Evolutionary conservation across 768 basidiomycete genomes (phyloP).

Genomic region (Suillus subluteus): DNA sequence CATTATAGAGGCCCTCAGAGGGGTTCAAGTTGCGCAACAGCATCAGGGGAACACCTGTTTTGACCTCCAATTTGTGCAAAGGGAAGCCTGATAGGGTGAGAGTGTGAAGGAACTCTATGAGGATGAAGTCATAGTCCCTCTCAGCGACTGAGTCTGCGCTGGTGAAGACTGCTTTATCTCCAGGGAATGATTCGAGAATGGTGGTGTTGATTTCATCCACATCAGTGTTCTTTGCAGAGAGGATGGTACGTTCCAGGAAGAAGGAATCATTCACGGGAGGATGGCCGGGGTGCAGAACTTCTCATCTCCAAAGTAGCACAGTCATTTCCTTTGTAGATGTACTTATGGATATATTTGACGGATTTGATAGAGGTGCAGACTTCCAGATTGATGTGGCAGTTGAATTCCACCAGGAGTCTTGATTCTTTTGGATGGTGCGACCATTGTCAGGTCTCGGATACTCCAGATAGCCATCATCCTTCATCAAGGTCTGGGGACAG

Average conservation of each 20-base stretch:
- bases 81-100: slow-evolving; percentile 46
- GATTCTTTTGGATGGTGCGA: slow-evolving; percentile 22
- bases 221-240: slow-evolving; percentile 31
- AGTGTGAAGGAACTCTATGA: slow-evolving; percentile 43
- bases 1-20: slow-evolving; percentile 43
- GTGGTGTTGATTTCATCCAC: slow-evolving; percentile 37
- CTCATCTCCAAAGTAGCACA: slow-evolving; percentile 38
- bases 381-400: slow-evolving; percentile 58
- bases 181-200: slow-evolving; percentile 28
- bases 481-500: slow-evolving; percentile 35
- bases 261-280: slow-evolving; percentile 26
- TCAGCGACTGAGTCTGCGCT: slow-evolving; percentile 36
- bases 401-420: slow-evolving; percentile 34
- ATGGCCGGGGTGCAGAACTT: slow-evolving; percentile 14
- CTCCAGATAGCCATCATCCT: slow-evolving; percentile 44
- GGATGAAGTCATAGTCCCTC: slow-evolving; percentile 28
- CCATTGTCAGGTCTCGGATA: slow-evolving; percentile 43
- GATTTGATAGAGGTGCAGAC: slow-evolving; percentile 39
- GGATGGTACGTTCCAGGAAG: slow-evolving; percentile 35
- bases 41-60: slow-evolving; percentile 43
- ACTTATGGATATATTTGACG: slow-evolving; percentile 52
- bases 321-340: slow-evolving; percentile 54
- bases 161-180: slow-evolving; percentile 23
- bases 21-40: slow-evolving; percentile 47
- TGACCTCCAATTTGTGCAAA: slow-evolving; percentile 36